Base-by-base conservation (phyloP, 164 flowering plant species). In the Kingdonia uniflora region DNA sequence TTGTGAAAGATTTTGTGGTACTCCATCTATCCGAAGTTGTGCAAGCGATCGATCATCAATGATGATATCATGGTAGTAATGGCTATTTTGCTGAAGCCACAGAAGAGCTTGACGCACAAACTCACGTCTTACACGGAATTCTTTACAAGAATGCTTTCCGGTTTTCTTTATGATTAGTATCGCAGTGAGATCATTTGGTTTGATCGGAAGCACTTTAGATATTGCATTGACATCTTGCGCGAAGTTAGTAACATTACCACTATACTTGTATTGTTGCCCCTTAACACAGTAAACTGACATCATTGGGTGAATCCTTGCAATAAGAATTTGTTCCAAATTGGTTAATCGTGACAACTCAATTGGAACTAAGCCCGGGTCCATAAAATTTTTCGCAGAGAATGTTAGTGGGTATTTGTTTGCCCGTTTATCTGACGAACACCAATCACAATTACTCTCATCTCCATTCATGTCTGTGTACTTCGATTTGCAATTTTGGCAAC, bases 181-280 rank as follows among this genome's bases (percentile, higher is more conserved):
- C n/a, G 12, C 48, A 1, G 22, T 16, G 2, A 44, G 20, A 44
- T 44, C 48, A 16, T n/a, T 11, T 8, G 22, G 22, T 5, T 44
- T 44, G 19, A 44, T 0, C 0, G 48, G 48, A 2, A 44, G 11
- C 13, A 16, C 11, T 4, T 19, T 44, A 1, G 48, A n/a, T 16
- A 44, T 44, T 1, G 3, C 11, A 17, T 44, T 44, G 1, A 44
- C 48, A 44, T 44, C 48, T 44, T 44, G 48, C 3, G 17, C 20
- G 20, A 44, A 44, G 21, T 44, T 44, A 11, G n/a, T 44, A 12
- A 44, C 22, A 19, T 44, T 44, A 19, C 48, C 48, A 17, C 48
- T 44, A 11, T 44, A 44, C 48, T 19, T 44, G 22, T 44, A 44
- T 44, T 44, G 48, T 17, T n/a, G n/a, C n/a, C n/a, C n/a, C n/a